These are phyloP conservation scores for Endocalyx cinctus DNA, from an alignment of 2,329 filamentous ascomycete genomes.

Conservation along the genomic window DNA sequence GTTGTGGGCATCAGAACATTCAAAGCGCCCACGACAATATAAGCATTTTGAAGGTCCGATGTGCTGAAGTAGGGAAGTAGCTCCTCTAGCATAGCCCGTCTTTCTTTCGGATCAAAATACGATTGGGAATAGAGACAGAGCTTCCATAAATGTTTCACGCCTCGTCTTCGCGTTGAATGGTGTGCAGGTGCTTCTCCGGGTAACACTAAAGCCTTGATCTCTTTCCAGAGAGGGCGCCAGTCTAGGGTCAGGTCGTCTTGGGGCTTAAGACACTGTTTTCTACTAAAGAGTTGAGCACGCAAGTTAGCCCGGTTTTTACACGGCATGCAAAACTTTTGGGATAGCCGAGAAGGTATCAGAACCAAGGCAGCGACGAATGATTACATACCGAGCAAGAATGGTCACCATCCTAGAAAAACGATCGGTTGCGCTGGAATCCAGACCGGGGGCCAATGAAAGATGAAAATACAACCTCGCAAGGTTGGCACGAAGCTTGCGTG, in stretches of 20 bases:
- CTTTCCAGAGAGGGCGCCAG: conserved; percentile 89
- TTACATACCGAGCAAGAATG: conserved; percentile 79
- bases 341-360: conserved; percentile 2
- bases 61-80: conserved; percentile 86
- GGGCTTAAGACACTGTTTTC: conserved; percentile 91
- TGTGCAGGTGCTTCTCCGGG: conserved; percentile 74
- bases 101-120: conserved; percentile 86
- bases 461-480: conserved; percentile 93
- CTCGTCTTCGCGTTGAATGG: conserved; percentile 50
- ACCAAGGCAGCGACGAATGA: conserved; percentile 2
- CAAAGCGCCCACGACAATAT: conserved; percentile 83
- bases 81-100: conserved; percentile 76
- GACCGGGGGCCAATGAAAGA: conserved; percentile 81
- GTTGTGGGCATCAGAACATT: conserved; percentile 85
- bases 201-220: conserved; percentile 84
- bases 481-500: conserved; percentile 73
- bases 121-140: conserved; percentile 84
- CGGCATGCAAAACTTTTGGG: no score
- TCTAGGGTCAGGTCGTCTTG: conserved; percentile 86
- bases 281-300: conserved; percentile 44
- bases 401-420: conserved; percentile 97
- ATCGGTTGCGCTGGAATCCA: conserved; percentile 78
- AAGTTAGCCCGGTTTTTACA: conserved; percentile 4
- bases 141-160: conserved; percentile 69
- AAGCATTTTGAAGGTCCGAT: conserved; percentile 86